Percentiles rank a stretch among this genome's conserved stretches.
phyloP scores from a whole-genome alignment of 2,329 filamentous ascomycete species.

The Chaetomium olivaceum region DNA sequence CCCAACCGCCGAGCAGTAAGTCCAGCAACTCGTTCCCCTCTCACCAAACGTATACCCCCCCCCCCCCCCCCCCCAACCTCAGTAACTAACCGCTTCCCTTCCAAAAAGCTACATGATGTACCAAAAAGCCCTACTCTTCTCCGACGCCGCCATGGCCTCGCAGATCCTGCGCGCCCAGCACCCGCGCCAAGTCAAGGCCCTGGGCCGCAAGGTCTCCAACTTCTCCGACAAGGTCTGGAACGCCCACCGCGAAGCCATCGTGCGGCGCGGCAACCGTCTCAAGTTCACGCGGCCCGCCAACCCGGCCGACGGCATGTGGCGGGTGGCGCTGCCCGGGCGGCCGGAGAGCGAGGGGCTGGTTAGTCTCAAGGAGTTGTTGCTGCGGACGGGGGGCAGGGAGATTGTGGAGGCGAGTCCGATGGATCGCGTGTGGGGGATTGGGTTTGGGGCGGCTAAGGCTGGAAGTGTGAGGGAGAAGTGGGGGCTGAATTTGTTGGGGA shows the following conservation, averaged over 20 bases:
- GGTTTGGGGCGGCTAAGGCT: slow-evolving; percentile 56
- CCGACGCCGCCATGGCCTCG: slow-evolving; percentile 45
- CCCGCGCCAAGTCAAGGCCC: slow-evolving; percentile 51
- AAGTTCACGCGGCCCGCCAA: slow-evolving; percentile 57
- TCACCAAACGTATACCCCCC: neutral
- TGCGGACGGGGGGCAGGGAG: slow-evolving; percentile 60
- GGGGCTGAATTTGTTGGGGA: slow-evolving; percentile 66
- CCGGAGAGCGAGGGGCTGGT: neutral
- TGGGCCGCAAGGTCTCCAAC: slow-evolving; percentile 56
- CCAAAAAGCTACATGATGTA: slow-evolving; percentile 56
- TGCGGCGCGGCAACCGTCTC: slow-evolving; percentile 56
- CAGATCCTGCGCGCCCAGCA: slow-evolving; percentile 50
- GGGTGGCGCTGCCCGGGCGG: neutral
- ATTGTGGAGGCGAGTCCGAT: slow-evolving; percentile 62
- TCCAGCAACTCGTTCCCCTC: neutral
- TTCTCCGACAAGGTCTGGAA: slow-evolving; percentile 58
- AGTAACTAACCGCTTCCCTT: neutral
- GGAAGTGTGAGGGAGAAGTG: slow-evolving; percentile 47
- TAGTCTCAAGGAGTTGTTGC: slow-evolving; percentile 49
- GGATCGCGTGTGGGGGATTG: slow-evolving; percentile 68
- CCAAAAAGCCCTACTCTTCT: slow-evolving; percentile 53
- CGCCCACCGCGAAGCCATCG: slow-evolving; percentile 52
- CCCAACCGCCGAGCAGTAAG: slow-evolving; percentile 54
- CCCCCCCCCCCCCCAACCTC: too few species aligned
- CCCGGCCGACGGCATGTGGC: slow-evolving; percentile 33